These are phyloP conservation scores for Nymphaea thermarum DNA, from an alignment of 164 flowering plant genomes.

Conservation along the genomic window DNA sequence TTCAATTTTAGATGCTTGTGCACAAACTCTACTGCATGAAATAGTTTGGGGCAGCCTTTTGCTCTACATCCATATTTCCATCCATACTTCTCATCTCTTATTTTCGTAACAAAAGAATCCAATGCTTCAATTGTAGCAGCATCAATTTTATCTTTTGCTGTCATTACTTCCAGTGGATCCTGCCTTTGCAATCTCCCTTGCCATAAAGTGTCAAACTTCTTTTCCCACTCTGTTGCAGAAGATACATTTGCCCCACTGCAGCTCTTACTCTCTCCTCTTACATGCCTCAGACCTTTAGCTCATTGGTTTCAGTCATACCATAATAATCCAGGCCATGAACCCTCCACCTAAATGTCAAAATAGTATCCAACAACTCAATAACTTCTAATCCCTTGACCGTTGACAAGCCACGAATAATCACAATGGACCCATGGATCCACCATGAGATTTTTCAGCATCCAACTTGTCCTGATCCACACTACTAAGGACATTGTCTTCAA, in stretches of 20 bases:
- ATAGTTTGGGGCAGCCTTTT: conserved; percentile 97
- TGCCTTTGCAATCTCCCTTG: conserved; percentile 70
- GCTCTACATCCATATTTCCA: conserved; percentile 99
- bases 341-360: conserved; percentile 89
- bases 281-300: conserved; percentile 84
- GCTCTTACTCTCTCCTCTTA: conserved; percentile 64
- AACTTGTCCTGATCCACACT: conserved; percentile 45
- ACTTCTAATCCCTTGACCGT: conserved; percentile 96
- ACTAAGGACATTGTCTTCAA: conserved; percentile 64
- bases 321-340: conserved; percentile 93
- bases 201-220: conserved; percentile 76
- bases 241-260: conserved; percentile 27
- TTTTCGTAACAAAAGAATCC: conserved; percentile 87
- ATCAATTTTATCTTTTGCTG: conserved; percentile 92
- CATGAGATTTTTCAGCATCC: conserved; percentile 58
- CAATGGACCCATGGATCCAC: conserved; percentile 67
- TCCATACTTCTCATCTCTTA: conserved; percentile 98
- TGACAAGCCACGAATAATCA: conserved; percentile 70
- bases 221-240: conserved; percentile 73
- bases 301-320: conserved; percentile 77
- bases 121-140: conserved; percentile 73
- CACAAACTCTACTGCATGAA: conserved; percentile 97
- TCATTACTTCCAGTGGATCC: conserved; percentile 88
- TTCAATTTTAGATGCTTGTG: conserved; percentile 92
- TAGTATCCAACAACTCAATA: conserved; percentile 76